Percentiles rank a stretch among this genome's conserved stretches.
phyloP scores from a whole-genome alignment of 331 rosid genomes.

The Cydonia oblonga region DNA sequence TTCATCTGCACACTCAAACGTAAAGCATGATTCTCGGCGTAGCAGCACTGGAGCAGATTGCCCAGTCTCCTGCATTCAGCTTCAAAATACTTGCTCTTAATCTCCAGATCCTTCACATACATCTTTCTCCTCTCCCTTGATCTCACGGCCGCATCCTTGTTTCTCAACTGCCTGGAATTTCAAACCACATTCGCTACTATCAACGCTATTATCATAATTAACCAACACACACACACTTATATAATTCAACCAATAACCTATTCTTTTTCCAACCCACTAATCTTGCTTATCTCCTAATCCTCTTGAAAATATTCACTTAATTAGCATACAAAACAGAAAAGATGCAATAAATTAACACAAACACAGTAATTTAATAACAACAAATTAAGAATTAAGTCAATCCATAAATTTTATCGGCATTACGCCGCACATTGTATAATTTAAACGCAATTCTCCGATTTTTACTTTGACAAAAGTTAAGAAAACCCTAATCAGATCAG shows the following conservation, averaged over 20 bases:
- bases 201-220: neutral
- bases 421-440: neutral
- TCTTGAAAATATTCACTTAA: neutral
- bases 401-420: no score
- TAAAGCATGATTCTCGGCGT: constrained; percentile 80
- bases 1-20: constrained; percentile 60
- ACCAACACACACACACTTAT: no score
- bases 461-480: neutral
- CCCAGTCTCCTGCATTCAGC: constrained; percentile 84
- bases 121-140: constrained; percentile 84
- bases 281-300: neutral
- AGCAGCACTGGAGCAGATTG: constrained; percentile 73
- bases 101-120: constrained; percentile 65
- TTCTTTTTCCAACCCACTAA: neutral
- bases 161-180: constrained; percentile 74
- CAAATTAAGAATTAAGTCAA: neutral
- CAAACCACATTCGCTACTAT: neutral
- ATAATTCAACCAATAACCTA: neutral
- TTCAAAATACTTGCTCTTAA: constrained; percentile 69
- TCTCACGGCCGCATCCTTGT: constrained; percentile 81
- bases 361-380: neutral
- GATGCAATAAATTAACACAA: neutral
- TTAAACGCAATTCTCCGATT: neutral
- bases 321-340: neutral
- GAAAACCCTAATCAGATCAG: neutral